A percentile compares a stretch with the other conserved stretches of the same genome.
Conservation (phyloP, 257 asterid species). For the Jaltomata sinuosa region DNA sequence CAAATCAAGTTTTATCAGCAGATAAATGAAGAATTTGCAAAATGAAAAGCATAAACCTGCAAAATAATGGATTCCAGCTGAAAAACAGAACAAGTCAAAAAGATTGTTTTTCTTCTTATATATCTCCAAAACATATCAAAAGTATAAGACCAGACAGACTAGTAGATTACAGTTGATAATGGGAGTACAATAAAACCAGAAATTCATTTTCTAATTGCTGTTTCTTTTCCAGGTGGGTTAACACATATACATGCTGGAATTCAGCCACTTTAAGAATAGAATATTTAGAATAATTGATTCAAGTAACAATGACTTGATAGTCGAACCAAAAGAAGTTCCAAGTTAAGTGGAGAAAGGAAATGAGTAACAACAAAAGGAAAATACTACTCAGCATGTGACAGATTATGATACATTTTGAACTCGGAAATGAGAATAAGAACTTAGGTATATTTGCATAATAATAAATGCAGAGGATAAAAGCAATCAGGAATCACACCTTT, state of each 20-base stretch:
- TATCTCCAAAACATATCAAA: neutral
- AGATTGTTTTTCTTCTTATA: neutral
- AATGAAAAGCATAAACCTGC: neutral
- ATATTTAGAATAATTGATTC: neutral
- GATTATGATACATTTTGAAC: neutral
- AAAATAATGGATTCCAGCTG: neutral
- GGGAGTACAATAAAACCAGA: neutral
- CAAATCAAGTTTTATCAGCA: neutral
- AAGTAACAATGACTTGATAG: neutral
- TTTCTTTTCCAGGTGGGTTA: neutral
- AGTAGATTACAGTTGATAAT: neutral
- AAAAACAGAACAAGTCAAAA: neutral
- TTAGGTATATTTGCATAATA: neutral
- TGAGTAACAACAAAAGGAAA: neutral
- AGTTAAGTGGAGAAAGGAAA: neutral
- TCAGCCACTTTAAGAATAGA: neutral
- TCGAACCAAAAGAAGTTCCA: neutral
- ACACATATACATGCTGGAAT: neutral
- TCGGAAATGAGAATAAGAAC: neutral
- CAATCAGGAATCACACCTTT: slow-evolving; percentile 39
- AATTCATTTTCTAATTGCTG: neutral
- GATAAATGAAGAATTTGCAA: neutral
- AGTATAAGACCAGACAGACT: neutral
- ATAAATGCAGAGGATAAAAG: neutral
- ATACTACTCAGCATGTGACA: neutral